Conservation (phyloP, 257 asterid genomes). For the Agastache rugosa region DNA sequence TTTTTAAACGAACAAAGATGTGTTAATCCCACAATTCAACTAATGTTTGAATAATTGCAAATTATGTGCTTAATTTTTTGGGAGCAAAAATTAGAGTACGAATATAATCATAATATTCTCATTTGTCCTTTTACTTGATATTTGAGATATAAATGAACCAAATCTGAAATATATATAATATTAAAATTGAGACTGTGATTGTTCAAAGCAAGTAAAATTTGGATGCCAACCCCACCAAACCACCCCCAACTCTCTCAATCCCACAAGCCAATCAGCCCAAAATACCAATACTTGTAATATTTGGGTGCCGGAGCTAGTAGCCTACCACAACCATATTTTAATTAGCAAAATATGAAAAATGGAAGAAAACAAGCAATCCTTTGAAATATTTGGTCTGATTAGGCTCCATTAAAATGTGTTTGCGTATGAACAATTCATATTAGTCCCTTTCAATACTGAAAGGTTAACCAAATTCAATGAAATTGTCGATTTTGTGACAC, state of each 20-base stretch:
- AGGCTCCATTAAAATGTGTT: constrained; percentile 28
- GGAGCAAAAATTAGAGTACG: constrained; percentile 10
- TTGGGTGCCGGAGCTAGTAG: constrained; percentile 65
- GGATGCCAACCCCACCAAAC: constrained; percentile 94
- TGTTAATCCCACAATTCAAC: constrained; percentile 19
- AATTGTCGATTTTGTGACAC: constrained; percentile 31
- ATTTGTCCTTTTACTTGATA: constrained; percentile 21
- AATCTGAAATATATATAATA: neutral
- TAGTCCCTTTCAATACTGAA: constrained; percentile 58
- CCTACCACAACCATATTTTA: constrained; percentile 72
- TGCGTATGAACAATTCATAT: constrained; percentile 23
- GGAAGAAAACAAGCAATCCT: neutral
- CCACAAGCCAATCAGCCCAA: constrained; percentile 18
- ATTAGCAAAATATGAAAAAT: constrained; percentile 23
- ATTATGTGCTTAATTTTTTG: too few relatives aligned
- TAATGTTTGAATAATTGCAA: neutral
- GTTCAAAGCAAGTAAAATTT: constrained; percentile 48
- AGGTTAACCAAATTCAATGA: constrained; percentile 68
- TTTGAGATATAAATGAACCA: neutral
- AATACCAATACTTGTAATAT: constrained; percentile 34
- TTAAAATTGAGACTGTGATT: constrained; percentile 4
- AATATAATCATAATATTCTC: constrained; percentile 38
- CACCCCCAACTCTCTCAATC: constrained; percentile 23
- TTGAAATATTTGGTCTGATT: constrained; percentile 6
- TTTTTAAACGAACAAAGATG: constrained; percentile 4